A percentile compares a stretch with the other conserved stretches of the same genome.
Evolutionary conservation across 768 basidiomycete genomes (phyloP).

Genomic region (Russula sp.): DNA sequence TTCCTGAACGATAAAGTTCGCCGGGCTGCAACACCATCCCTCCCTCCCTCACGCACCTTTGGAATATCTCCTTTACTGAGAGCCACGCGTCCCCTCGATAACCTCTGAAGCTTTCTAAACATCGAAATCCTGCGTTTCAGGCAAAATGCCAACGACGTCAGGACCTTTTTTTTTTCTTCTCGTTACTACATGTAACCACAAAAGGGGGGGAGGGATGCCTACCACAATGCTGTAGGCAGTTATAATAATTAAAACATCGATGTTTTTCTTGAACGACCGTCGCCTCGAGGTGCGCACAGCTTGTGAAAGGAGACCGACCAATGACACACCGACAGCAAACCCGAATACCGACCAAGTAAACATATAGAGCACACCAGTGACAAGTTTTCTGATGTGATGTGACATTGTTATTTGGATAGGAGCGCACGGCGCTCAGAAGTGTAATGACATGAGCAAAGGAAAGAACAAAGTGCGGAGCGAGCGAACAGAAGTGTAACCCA

Average conservation of each 20-base stretch:
- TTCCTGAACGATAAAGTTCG: not conserved
- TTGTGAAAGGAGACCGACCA: slow-evolving; percentile 63
- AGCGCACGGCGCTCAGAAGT: slow-evolving; percentile 5
- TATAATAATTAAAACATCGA: slow-evolving; percentile 65
- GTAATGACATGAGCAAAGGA: not conserved
- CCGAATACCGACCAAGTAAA: slow-evolving; percentile 35
- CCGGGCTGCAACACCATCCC: not conserved
- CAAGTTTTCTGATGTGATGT: slow-evolving; percentile 18
- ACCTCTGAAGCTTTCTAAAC: slow-evolving; percentile 58
- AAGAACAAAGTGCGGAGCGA: no score
- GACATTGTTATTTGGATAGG: slow-evolving; percentile 13
- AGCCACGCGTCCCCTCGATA: slow-evolving; percentile 58
- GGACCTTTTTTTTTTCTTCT: slow-evolving; percentile 40
- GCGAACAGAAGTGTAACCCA: no score
- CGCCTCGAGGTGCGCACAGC: slow-evolving; percentile 62
- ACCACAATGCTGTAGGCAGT: slow-evolving; percentile 72
- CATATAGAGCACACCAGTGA: slow-evolving; percentile 37
- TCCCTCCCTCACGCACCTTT: slow-evolving; percentile 42
- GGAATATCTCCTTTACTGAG: slow-evolving; percentile 58
- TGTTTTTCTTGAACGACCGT: slow-evolving; percentile 56
- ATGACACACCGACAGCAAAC: slow-evolving; percentile 57
- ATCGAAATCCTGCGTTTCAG: slow-evolving; percentile 68
- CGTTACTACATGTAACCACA: not conserved
- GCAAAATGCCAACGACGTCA: slow-evolving; percentile 59
- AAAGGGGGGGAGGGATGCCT: slow-evolving; percentile 32